Evolutionary conservation across 2,329 filamentous ascomycete species (phyloP), one percentile per base, ranked within the genome.

Genomic region (Aureobasidium mangrovei): DNA sequence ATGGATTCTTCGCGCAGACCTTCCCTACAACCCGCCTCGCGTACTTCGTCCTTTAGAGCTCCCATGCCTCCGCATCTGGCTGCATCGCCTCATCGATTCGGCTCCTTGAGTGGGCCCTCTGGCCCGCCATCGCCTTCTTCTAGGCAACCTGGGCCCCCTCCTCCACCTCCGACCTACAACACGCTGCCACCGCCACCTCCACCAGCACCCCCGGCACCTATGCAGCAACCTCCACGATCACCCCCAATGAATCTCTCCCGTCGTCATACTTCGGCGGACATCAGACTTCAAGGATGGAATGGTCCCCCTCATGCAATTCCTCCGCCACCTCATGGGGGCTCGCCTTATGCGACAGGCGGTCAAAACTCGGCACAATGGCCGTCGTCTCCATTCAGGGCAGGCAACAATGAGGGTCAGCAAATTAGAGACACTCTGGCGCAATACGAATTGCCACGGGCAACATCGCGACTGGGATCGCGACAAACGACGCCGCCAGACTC

Each of bases 231-330:
- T 9, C 41, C 41, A 9, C 41, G 38, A 26, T 80, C 80, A 36
- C 77, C 80, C 27, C 77, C 79, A 1, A 79, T 82, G 55, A 90
- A 83, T 63, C 76, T 95, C 44, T 81, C 83, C 42, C 84, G 91
- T 59, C 82, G 91, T 58, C 93, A 98, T 70, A 98, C 93, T 1
- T 91, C 91, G 38, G 93, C 93, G 56, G 93, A 98, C 67, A 97
- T 98, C 62, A 85, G 93, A 52, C 85, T 73, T 4, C 72, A 75
- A 58, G 73, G 74, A 57, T 91, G 74, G 62, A 86, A 90, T 66
- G 88, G 86, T 36, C 91, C 87, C 83, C 84, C 41, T 31, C 40
- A 38, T n/a, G 33, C 49, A 7, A 36, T 53, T 36, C 49, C 52
- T 10, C 52, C 33, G 12, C 38, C 83, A 58, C 77, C 76, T 6